Conservation (phyloP, 1,284 basidiomycete species). For the Ganoderma sinense region DNA sequence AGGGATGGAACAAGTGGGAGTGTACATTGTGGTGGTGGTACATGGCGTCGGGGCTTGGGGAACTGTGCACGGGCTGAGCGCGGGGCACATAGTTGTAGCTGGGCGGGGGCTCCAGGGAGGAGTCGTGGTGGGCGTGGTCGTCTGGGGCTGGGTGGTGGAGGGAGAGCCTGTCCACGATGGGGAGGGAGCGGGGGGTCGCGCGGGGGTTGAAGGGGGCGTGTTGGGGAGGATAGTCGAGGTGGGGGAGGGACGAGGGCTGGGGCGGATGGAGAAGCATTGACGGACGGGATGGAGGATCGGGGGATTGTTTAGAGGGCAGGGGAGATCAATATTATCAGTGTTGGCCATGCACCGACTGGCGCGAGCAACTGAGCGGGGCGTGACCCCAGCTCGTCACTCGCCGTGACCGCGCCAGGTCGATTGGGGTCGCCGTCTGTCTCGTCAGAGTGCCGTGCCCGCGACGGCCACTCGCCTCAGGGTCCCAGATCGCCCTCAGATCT, state of each 20-base stretch:
- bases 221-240: conserved; percentile 25
- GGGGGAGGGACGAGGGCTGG: conserved; percentile 25
- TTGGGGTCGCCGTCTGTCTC: conserved; percentile 3
- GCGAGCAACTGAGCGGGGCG: conserved; percentile 6
- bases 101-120: conserved; percentile 23
- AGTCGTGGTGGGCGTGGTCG: conserved; percentile 19
- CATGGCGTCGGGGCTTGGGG: conserved; percentile 26
- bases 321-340: conserved; percentile 23
- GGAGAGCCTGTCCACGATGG: conserved; percentile 29
- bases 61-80: conserved; percentile 24
- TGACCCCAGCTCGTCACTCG: background rate
- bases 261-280: conserved; percentile 33
- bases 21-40: conserved; percentile 25
- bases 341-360: conserved; percentile 7
- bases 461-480: conserved; percentile 25
- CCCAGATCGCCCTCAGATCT: conserved; percentile 32
- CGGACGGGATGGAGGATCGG: conserved; percentile 27
- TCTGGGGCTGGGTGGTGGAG: conserved; percentile 13
- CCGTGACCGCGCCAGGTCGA: background rate
- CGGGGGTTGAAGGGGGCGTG: conserved; percentile 20
- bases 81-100: conserved; percentile 32
- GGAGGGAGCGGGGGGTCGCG: conserved; percentile 26
- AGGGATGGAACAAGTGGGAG: conserved; percentile 20
- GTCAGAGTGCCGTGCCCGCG: conserved; percentile 6
- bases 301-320: conserved; percentile 13